Evolutionary conservation across 2,329 filamentous ascomycete genomes (phyloP).

Genomic region (Aotearoamyces nothofagi): DNA sequence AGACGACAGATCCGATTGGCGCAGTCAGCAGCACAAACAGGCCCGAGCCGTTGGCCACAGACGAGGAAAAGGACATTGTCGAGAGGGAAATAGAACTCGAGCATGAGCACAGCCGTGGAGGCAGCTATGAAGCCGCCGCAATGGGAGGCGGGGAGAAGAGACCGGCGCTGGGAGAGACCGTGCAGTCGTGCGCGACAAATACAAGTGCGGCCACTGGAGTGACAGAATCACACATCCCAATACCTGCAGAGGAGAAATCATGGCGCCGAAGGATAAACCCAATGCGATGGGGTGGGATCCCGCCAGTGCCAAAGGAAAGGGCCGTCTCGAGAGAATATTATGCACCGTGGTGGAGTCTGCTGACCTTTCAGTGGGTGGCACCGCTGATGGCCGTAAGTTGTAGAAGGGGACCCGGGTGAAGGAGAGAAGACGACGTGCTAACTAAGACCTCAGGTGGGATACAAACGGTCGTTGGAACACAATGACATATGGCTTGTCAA

Average conservation of each 20-base stretch:
- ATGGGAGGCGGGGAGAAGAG: too few relatives aligned
- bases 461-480: conserved; percentile 66
- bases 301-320: conserved; percentile 38
- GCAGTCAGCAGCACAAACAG: conserved; percentile 20
- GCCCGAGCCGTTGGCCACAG: conserved; percentile 24
- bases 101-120: too few relatives aligned
- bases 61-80: conserved; percentile 20
- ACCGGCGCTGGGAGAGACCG: conserved; percentile 23
- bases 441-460: conserved; percentile 47
- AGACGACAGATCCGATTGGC: conserved; percentile 20
- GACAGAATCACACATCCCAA: conserved; percentile 19
- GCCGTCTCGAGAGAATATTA: conserved; percentile 50
- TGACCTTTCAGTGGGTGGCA: conserved; percentile 85
- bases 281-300: conserved; percentile 39
- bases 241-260: conserved; percentile 24
- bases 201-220: conserved; percentile 32
- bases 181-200: conserved; percentile 37
- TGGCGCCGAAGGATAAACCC: conserved; percentile 52
- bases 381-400: conserved; percentile 61
- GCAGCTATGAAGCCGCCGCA: too few relatives aligned
- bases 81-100: too few relatives aligned
- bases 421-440: too few relatives aligned
- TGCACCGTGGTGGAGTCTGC: conserved; percentile 57
- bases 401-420: conserved; percentile 1
- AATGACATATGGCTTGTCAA: conserved; percentile 87